Percentiles rank a stretch among this genome's conserved stretches.
phyloP scores from a whole-genome alignment of 2,329 filamentous ascomycete genomes.

The Herpotrichia juniperi region DNA sequence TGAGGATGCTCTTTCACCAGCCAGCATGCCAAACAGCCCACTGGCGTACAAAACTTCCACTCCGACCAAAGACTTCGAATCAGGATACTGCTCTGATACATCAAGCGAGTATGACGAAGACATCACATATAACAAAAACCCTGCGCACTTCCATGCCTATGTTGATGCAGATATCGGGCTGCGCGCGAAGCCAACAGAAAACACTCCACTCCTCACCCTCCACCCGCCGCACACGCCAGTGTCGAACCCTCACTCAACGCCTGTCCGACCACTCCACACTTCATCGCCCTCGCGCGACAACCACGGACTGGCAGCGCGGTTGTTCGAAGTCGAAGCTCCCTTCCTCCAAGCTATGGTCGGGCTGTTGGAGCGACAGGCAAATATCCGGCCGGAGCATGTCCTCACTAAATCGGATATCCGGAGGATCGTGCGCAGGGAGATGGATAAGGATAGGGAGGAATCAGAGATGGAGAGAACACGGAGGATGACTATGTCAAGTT shows the following conservation, averaged over 20 bases:
- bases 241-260: neutral
- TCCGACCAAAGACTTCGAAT: neutral
- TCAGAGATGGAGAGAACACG: no score
- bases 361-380: constrained; percentile 7
- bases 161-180: no score
- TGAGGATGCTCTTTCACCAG: neutral
- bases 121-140: neutral
- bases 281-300: neutral
- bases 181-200: neutral
- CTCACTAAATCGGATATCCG: constrained; percentile 4
- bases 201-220: neutral
- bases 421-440: constrained; percentile 5
- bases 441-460: neutral
- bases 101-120: neutral
- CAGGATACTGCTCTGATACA: neutral
- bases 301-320: neutral
- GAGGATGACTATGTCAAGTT: neutral
- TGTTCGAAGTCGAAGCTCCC: constrained; percentile 9
- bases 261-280: neutral
- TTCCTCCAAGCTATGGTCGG: constrained; percentile 9
- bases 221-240: neutral
- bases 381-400: constrained; percentile 3
- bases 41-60: neutral
- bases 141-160: neutral
- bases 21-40: neutral